Conservation (phyloP, 768 basidiomycete species). For the Suillus sp. region DNA sequence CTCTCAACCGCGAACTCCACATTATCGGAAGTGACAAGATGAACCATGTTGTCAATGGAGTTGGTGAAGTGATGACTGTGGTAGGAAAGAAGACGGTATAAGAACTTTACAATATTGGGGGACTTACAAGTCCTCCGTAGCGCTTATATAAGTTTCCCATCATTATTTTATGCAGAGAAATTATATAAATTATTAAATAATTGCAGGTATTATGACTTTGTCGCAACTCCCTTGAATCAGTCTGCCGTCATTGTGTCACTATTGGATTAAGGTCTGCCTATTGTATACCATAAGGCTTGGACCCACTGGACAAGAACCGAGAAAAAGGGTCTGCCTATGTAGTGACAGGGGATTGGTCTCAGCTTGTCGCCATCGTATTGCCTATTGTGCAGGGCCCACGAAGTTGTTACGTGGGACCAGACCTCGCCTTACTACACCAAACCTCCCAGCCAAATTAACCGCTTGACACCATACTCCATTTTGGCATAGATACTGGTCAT, state of each 20-base stretch:
- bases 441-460: constrained; percentile 85
- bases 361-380: neutral
- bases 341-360: neutral
- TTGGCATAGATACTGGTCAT: constrained; percentile 88
- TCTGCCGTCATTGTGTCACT: neutral
- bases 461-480: constrained; percentile 92
- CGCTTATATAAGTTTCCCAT: constrained; percentile 1
- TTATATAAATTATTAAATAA: constrained; percentile 4
- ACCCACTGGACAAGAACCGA: neutral
- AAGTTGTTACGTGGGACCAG: neutral
- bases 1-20: constrained; percentile 93
- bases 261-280: neutral
- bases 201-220: neutral
- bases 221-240: neutral
- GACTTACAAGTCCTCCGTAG: neutral
- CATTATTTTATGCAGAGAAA: neutral
- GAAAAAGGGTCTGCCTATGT: neutral
- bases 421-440: constrained; percentile 30
- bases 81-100: neutral
- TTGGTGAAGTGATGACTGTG: neutral
- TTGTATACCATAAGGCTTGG: neutral
- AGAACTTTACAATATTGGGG: neutral
- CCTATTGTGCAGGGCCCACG: neutral
- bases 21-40: constrained; percentile 92
- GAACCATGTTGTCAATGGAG: constrained; percentile 64